These are phyloP conservation scores for Fusarium hostae DNA, from an alignment of 2,329 filamentous ascomycete species.

Conservation along the genomic window DNA sequence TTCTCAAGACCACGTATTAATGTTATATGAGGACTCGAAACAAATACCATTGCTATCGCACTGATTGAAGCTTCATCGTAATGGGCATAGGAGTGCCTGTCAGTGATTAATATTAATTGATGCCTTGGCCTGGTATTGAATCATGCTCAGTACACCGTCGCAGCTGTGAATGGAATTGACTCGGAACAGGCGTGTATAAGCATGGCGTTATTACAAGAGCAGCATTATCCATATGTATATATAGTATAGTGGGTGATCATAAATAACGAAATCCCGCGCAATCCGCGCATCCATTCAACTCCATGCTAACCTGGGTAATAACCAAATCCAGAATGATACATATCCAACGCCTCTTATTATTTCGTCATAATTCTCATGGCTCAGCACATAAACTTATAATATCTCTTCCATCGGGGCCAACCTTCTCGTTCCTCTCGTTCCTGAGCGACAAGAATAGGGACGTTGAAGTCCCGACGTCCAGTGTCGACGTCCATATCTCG, in stretches of 20 bases:
- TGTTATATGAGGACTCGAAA: constrained; percentile 11
- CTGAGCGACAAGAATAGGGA: constrained; percentile 80
- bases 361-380: background rate
- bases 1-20: constrained; percentile 11
- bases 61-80: background rate
- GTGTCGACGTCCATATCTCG: constrained; percentile 88
- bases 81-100: background rate
- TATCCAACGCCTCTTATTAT: background rate
- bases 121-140: background rate
- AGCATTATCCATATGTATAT: background rate
- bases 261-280: background rate
- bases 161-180: background rate
- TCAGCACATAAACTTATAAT: constrained; percentile 79
- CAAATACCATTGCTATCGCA: constrained; percentile 14
- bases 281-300: constrained; percentile 16
- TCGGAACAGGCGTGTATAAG: background rate
- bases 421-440: constrained; percentile 77
- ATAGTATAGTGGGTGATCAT: background rate
- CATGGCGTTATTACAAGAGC: background rate
- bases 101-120: background rate
- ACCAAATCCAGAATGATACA: constrained; percentile 17
- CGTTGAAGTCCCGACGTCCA: constrained; percentile 84
- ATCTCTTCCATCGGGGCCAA: constrained; percentile 82
- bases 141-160: background rate
- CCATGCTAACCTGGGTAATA: constrained; percentile 26